Base-by-base conservation (phyloP, 1,139 yeast genomes). In the Taphrina communis region DNA sequence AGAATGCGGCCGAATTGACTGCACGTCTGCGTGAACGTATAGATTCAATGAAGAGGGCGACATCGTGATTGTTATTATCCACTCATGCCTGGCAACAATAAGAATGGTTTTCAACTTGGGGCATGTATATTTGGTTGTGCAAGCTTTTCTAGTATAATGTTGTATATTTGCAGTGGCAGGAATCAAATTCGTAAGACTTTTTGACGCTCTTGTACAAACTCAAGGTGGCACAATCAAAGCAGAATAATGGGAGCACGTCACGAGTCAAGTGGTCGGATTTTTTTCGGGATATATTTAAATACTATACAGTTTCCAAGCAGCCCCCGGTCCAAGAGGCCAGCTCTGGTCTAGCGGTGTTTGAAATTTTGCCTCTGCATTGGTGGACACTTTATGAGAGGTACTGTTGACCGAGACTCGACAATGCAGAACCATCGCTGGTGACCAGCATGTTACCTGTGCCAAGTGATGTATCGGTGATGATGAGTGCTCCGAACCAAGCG, bases 1-100 rank as follows among this genome's bases (percentile, higher is more conserved):
- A 84, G 75, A 84, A 94, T 66, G 97, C 97, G 0, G 94, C 95
- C 0, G 96, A 90, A 73, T 95, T 91, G 14, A 92, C 97, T 0
- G 85, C 86, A 17, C 95, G 89, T 77, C 82, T 90, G 75, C 89
- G 89, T 76, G 96, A 92, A 0, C 81, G 97, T 73, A 92, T 93
- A 63, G 96, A 90, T 77, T 88, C 89, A 78, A 91, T 92, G 97
- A 89, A 88, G 66, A 56, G 67, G n/a, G 58, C 55, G 17, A 35
- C 58, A 7, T 53, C 58, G 42, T 53, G 25, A 53, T 11, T 25
- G 31, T 17, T 17, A 17, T 17, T 17, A 17, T 7, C 19, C 6
- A n/a, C 5, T 14, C 19, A n/a, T 17, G 48, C 2, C 17, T 44
- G 19, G 48, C 8, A 12, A n/a, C 2, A 44, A 44, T 4, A 25